Evolutionary conservation across 140 eudicot genomes (phyloP), one percentile per base, ranked within the genome.

Genomic region (Erigeron philadelphicus): DNA sequence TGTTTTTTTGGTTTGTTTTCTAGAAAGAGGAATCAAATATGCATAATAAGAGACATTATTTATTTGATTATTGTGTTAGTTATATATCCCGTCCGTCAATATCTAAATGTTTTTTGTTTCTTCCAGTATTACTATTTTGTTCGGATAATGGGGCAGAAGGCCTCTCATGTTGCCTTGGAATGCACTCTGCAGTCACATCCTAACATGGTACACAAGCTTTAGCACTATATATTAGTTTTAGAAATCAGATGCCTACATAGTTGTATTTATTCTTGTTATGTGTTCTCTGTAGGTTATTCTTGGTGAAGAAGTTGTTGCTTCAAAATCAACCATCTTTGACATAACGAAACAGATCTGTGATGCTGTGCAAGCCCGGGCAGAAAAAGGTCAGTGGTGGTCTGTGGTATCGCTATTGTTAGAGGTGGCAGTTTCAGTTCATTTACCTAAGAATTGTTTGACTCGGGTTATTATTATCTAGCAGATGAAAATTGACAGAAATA

Each of bases 151-250:
- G 96, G 98, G 16, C 88, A 93, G 48, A 89, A 86, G 83, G 85
- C 96, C 47, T 92, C 98, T 64, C 98, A 92, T 74, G 93, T 92
- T 66, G 98, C 98, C 21, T 50, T 92, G 78, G 98, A 92, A 76
- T 92, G 98, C 87, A 79, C 96, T 71, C 86, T 92, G 46, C 98
- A 92, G 79, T 92, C 98, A 16, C 98, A 92, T 76, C 98, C 98
- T 58, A 92, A 92, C 76, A 83, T 92, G 96, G 98, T 92, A 50
- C 60, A 83, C 73, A 44, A 62, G 35, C 42, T 67, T 67, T 19
- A 31, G 38, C 38, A 31, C 4, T 31, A 31, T 31, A 31, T 31
- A 31, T 9, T 49, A 31, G 18, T 67, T 53, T 53, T 57, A 35
- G n/a, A 17, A 60, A 25, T 10, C 13, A 21, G 19, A 11, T 25